These are phyloP conservation scores for Keithomyces neogunnii DNA, from an alignment of 2,329 filamentous ascomycete species.

Conservation along the genomic window DNA sequence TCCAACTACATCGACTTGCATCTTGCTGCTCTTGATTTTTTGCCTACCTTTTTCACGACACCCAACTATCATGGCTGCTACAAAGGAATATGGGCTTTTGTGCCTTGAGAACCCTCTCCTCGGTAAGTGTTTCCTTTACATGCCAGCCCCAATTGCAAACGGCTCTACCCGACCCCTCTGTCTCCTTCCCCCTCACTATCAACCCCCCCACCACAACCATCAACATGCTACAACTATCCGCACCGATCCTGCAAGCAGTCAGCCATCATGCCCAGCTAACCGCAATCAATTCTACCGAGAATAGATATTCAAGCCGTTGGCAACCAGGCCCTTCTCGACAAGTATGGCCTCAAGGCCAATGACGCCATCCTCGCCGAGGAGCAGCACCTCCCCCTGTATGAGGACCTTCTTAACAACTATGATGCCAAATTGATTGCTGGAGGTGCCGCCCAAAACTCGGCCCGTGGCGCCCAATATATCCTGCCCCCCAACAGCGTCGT, in stretches of 20 bases:
- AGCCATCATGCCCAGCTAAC: background rate
- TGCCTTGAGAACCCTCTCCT: constrained; percentile 97
- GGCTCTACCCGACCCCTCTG: background rate
- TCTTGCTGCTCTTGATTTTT: background rate
- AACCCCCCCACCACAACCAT: background rate
- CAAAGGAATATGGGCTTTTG: constrained; percentile 79
- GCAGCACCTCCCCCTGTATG: constrained; percentile 82
- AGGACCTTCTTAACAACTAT: constrained; percentile 87
- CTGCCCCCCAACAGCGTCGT: constrained; percentile 82
- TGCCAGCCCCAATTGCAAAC: no score
- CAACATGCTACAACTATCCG: background rate
- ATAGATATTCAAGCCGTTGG: constrained; percentile 85
- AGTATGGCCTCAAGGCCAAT: constrained; percentile 91
- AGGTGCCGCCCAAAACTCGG: constrained; percentile 95
- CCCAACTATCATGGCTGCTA: constrained; percentile 52
- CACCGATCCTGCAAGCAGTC: background rate
- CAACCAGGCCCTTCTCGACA: constrained; percentile 74
- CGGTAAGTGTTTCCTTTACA: constrained; percentile 43
- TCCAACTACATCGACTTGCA: background rate
- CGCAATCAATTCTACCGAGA: background rate
- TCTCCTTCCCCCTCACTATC: background rate
- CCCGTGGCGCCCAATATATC: constrained; percentile 92
- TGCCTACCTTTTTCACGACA: background rate
- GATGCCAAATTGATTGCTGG: constrained; percentile 92
- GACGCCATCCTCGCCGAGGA: constrained; percentile 95